phyloP scores from a whole-genome alignment of 495 filamentous ascomycete species.

The Neurospora sp. region DNA sequence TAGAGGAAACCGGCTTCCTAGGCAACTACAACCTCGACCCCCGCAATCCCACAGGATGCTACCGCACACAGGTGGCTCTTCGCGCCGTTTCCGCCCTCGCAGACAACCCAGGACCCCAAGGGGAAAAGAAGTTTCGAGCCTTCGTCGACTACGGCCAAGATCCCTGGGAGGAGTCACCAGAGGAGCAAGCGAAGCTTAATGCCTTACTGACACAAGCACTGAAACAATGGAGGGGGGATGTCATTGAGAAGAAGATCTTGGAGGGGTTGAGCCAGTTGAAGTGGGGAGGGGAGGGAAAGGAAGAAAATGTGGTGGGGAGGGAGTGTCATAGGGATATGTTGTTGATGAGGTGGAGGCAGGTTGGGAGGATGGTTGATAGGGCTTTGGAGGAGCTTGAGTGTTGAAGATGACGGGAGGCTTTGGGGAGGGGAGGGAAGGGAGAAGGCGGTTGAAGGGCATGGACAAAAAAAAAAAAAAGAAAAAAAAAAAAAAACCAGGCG shows the following conservation, averaged over 20 bases:
- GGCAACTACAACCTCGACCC: slow-evolving; percentile 58
- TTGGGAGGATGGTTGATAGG: neutral
- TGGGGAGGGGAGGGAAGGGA: neutral
- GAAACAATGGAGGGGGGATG: slow-evolving; percentile 6
- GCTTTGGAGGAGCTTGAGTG: neutral
- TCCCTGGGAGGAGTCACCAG: neutral
- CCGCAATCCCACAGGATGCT: slow-evolving; percentile 44
- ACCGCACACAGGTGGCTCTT: slow-evolving; percentile 63
- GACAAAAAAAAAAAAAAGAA: too few relatives aligned
- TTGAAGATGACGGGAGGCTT: neutral
- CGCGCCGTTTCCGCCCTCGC: slow-evolving; percentile 11
- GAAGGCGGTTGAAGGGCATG: too few relatives aligned
- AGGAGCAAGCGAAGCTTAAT: neutral
- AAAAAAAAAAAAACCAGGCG: too few relatives aligned
- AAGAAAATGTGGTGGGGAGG: neutral
- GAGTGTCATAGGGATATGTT: neutral
- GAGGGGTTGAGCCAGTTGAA: neutral
- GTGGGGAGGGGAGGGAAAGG: neutral
- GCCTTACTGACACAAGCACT: neutral
- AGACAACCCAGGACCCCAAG: neutral
- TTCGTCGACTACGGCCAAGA: neutral
- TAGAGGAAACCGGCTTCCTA: slow-evolving; percentile 51
- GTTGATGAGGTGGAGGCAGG: neutral
- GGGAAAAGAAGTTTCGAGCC: neutral
- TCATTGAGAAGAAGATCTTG: neutral